Base-by-base conservation (phyloP, 148 eudicot species). In the Heliamphora exappendiculata region DNA sequence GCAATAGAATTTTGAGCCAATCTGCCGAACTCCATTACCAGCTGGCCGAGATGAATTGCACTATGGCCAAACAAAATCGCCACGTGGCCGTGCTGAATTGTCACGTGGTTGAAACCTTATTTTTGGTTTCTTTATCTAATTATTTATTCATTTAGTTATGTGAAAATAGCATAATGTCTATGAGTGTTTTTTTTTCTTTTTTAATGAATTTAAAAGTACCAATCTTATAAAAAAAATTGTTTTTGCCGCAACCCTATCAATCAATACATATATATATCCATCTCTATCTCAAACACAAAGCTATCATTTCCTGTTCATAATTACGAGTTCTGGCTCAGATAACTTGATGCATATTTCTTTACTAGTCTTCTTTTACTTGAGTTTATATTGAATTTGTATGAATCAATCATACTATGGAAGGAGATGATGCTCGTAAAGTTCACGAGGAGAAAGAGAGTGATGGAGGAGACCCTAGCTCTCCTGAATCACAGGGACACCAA, bases 381-480 rank as follows among this genome's bases (percentile, higher is more conserved):
- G 26, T 20, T 33, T 31, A 78, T 73, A 2, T 64, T 77, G 59
- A 55, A 44, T 57, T 75, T 37, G 67, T 68, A 62, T 84, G 19
- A 70, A 84, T 90, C 80, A 80, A 80, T 85, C 78, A 70, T 80
- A 85, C 53, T 79, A 78, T 90, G 89, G 82, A 71, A 92, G 98
- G 87, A 29, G 86, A 80, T 66, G 90, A 87, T 26, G 88, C 83
- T 78, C 73, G 76, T 29, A 86, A 82, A 67, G 70, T 78, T 51
- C 82, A 68, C 47, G 85, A 87, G 49, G 96, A 88, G 81, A 85
- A 79, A 74, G 88, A 86, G 58, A 87, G 86, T 72, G 98, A 82
- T 70, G 84, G 78, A 59, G 86, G 86, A 44, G 91, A 85, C 41
- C 63, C 77, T 60, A 77, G 76, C 49, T 86, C 89, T 65, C 82